A percentile compares a stretch with the other conserved stretches of the same genome.
phyloP scores from a whole-genome alignment of 2,329 filamentous ascomycete genomes.

The Aspergillus melleus region DNA sequence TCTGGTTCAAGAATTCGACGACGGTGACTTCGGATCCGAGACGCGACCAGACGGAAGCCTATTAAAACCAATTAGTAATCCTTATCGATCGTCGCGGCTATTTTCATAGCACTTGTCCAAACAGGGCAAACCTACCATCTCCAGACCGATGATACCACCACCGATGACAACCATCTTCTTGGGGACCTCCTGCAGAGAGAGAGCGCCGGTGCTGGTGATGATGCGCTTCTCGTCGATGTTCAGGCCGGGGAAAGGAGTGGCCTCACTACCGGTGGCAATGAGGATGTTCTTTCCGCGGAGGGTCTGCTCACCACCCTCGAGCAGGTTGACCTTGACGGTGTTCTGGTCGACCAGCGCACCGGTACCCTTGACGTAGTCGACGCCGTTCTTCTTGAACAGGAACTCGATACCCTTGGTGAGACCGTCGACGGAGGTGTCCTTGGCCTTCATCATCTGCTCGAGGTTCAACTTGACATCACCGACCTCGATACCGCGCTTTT shows the following conservation, averaged over 20 bases:
- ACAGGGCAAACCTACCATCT: conserved; percentile 67
- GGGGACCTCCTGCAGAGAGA: conserved; percentile 84
- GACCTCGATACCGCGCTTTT: conserved; percentile 95
- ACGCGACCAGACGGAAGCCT: conserved; percentile 91
- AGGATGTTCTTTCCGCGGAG: conserved; percentile 94
- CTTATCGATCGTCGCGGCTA: background rate
- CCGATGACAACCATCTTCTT: conserved; percentile 98
- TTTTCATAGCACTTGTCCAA: background rate
- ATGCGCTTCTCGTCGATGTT: conserved; percentile 97
- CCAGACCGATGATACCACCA: conserved; percentile 96
- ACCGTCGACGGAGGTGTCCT: conserved; percentile 83
- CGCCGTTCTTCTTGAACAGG: conserved; percentile 98
- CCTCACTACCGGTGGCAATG: conserved; percentile 93
- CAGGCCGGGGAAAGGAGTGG: conserved; percentile 93
- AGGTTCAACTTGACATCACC: conserved; percentile 97
- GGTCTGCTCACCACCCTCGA: conserved; percentile 86
- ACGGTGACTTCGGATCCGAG: conserved; percentile 93
- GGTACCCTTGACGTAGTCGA: conserved; percentile 95
- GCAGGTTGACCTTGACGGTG: conserved; percentile 85
- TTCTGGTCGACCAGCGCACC: conserved; percentile 85
- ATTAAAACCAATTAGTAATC: conserved; percentile 6
- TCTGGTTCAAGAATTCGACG: conserved; percentile 93
- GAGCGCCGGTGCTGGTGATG: conserved; percentile 92
- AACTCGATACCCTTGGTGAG: conserved; percentile 98
- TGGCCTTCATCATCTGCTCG: conserved; percentile 95